Conservation (phyloP, 1,284 basidiomycete genomes). For the Moesziomyces sp. region DNA sequence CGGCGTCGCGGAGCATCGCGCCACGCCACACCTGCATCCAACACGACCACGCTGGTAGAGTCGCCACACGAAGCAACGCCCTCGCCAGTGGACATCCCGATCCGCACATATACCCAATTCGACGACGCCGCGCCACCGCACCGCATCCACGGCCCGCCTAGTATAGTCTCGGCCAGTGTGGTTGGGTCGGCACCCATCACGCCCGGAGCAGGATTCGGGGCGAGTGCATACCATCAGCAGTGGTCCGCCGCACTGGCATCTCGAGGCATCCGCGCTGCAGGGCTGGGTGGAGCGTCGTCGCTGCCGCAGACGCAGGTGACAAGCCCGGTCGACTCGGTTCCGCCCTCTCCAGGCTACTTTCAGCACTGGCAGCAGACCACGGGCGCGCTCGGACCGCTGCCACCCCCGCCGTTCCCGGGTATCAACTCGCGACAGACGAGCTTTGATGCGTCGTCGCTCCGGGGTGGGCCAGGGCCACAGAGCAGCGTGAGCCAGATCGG, state of each 20-base stretch:
- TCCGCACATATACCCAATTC: constrained; percentile 49
- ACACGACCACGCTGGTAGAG: constrained; percentile 30
- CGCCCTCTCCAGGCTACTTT: constrained; percentile 47
- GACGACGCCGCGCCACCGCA: constrained; percentile 38
- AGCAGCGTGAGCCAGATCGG: constrained; percentile 45
- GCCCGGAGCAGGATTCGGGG: constrained; percentile 4
- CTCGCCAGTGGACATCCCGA: constrained; percentile 14
- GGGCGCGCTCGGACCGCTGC: constrained; percentile 13
- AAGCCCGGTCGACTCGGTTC: constrained; percentile 33
- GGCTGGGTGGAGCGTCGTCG: constrained; percentile 10
- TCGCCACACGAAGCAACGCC: constrained; percentile 8
- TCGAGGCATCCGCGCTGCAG: constrained; percentile 39
- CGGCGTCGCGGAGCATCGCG: constrained; percentile 20
- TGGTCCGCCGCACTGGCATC: constrained; percentile 43
- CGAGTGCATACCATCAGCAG: constrained; percentile 28
- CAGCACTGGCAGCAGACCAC: constrained; percentile 40
- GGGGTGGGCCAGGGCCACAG: constrained; percentile 35
- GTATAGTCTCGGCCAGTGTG: constrained; percentile 34
- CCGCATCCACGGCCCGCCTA: constrained; percentile 39
- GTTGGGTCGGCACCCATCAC: constrained; percentile 19
- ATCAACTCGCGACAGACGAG: constrained; percentile 33
- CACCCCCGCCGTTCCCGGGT: constrained; percentile 26
- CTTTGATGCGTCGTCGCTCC: constrained; percentile 32
- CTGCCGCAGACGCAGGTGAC: constrained; percentile 28
- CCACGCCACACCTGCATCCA: constrained; percentile 34